phyloP scores from a whole-genome alignment of 78 protist genomes.

The Chrysochromulina parva region DNA sequence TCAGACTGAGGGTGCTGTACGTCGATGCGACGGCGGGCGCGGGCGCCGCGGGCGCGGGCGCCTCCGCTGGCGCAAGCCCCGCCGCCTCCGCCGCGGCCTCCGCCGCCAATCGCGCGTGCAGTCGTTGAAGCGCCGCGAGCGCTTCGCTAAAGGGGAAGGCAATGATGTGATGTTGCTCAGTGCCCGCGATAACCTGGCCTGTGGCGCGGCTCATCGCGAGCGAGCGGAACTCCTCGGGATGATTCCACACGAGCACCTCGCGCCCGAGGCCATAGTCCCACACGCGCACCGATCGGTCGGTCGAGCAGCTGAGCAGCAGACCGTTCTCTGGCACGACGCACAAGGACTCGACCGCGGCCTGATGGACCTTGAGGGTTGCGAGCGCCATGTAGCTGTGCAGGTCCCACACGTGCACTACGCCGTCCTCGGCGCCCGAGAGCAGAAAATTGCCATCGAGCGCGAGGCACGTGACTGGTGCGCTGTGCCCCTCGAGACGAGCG shows the following conservation, averaged over 20 bases:
- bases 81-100: too few relatives aligned
- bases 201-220: background rate
- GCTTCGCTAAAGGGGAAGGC: too few relatives aligned
- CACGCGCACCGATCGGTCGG: background rate
- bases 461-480: background rate
- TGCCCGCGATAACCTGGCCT: background rate
- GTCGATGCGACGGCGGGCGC: too few relatives aligned
- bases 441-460: slow-evolving; percentile 15
- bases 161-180: background rate
- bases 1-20: too few relatives aligned
- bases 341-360: background rate
- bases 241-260: background rate
- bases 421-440: slow-evolving; percentile 19
- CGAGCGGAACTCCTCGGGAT: background rate
- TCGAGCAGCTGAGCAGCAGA: background rate
- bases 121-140: too few relatives aligned
- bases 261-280: background rate
- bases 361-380: background rate
- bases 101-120: too few relatives aligned
- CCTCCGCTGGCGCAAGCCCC: too few relatives aligned
- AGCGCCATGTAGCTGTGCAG: background rate
- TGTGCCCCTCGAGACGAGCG: background rate
- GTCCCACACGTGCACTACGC: slow-evolving; percentile 33
- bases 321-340: background rate
- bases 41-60: too few relatives aligned